Conservation (phyloP, 192 early-diverging fungal species). For the Obelidium mucronatum region DNA sequence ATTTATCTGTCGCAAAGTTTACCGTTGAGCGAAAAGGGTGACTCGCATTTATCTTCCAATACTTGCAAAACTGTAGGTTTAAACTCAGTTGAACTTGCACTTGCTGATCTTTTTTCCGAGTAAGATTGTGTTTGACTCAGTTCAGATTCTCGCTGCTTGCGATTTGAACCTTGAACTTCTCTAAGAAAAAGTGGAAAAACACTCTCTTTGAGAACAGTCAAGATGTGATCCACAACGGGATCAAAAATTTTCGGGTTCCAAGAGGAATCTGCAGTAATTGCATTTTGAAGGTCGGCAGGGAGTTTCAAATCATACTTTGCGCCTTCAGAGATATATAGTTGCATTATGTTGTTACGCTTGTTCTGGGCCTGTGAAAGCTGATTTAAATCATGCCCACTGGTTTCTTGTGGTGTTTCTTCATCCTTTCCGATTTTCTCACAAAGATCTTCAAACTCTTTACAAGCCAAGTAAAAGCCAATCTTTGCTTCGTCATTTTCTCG, state of each 20-base stretch:
- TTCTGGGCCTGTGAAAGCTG: not conserved
- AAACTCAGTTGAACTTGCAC: too few species aligned
- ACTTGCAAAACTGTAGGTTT: conserved; percentile 25
- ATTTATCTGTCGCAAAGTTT: not conserved
- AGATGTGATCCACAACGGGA: not conserved
- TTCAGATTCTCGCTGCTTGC: too few species aligned
- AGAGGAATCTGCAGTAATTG: not conserved
- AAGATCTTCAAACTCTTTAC: conserved; percentile 10
- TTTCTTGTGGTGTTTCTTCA: not conserved
- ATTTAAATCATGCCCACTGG: not conserved
- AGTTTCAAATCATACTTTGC: not conserved
- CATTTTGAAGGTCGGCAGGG: not conserved
- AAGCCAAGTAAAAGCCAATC: not conserved
- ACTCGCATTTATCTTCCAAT: conserved; percentile 4
- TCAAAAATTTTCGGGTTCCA: not conserved
- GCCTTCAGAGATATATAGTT: not conserved
- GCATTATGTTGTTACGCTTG: not conserved
- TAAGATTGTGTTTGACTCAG: too few species aligned
- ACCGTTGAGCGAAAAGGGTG: conserved; percentile 27
- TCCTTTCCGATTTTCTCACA: not conserved
- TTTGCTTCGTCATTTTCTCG: not conserved
- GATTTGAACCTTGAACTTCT: not conserved
- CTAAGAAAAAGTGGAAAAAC: not conserved
- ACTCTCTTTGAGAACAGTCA: not conserved
- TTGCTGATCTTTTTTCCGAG: not conserved